phyloP scores from a whole-genome alignment of 2,329 filamentous ascomycete species.

The Colletotrichum sp. region DNA sequence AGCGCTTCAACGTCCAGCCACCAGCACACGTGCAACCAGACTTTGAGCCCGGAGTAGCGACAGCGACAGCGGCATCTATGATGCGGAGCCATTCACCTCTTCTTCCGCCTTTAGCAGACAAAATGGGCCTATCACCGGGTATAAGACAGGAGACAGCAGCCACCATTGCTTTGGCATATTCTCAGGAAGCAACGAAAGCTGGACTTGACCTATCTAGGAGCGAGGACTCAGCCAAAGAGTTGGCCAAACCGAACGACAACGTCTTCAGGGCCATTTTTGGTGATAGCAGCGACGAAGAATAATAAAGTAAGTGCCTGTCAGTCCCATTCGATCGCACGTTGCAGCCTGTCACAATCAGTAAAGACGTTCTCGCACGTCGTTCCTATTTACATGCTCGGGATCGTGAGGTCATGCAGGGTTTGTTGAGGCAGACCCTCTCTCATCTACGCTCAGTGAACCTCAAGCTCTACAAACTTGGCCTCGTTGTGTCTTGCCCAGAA shows the following conservation, averaged over 20 bases:
- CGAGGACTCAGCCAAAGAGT: background rate
- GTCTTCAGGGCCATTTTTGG: conserved; percentile 95
- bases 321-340: background rate
- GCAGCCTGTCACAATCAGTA: background rate
- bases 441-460: background rate
- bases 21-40: conserved; percentile 71
- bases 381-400: background rate
- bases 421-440: background rate
- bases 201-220: conserved; percentile 13
- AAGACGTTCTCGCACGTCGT: background rate
- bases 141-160: background rate
- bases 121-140: background rate
- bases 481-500: background rate
- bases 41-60: conserved; percentile 29
- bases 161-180: background rate
- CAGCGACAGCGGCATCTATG: background rate
- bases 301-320: conserved; percentile 2
- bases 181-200: background rate
- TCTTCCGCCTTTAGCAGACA: background rate
- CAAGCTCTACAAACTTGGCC: background rate
- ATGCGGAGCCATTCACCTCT: background rate
- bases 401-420: background rate
- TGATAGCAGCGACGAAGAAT: conserved; percentile 73
- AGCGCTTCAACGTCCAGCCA: conserved; percentile 87
- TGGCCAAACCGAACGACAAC: conserved; percentile 8